Evolutionary conservation across 2,329 filamentous ascomycete species (phyloP), one percentile per base, ranked within the genome.

Genomic region (Neopestalotiopsis clavispora): DNA sequence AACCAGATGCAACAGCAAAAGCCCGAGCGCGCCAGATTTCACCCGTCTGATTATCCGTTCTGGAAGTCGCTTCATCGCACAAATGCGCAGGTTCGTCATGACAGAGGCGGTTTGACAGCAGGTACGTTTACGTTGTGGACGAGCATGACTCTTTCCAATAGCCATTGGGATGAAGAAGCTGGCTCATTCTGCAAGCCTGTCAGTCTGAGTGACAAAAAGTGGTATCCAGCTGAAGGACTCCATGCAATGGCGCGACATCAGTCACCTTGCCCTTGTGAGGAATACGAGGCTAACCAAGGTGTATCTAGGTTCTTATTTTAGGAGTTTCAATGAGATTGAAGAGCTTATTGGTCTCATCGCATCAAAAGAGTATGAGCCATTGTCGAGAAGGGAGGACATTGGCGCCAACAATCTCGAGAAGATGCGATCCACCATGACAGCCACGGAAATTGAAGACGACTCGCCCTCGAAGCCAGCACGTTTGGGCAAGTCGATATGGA

Each of bases 81-180:
- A 5, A 89, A 89, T 72, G 81, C 84, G 2, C 86, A 89, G 71
- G 87, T 89, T 4, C 81, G 87, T 40, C 88, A 90, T 71, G 88
- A 90, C 73, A 81, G 87, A 69, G 87, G 88, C 20, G 87, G 87
- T 30, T 81, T 88, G 23, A 88, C 87, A 4, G 87, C 86, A 4
- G 85, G 85, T 74, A 78, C 80, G 72, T 34, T 75, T 74, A 66
- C 23, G 20, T n/a, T 9, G 42, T 59, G 23, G 12, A 45, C 23
- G 1, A 45, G 3, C 28, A 23, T 56, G 62, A n/a, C 17, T 68
- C 12, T 38, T 38, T 7, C 6, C 10, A 6, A 38, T 7, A 38
- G 34, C 34, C 23, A 28, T 28, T 28, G 23, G 23, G 23, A 28
- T 28, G 23, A 38, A 38, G 34, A 38, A 7, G 10, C 10, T 38